Conservation (phyloP, 2,329 filamentous ascomycete species). For the Mycosphaerelloides madeirae region DNA sequence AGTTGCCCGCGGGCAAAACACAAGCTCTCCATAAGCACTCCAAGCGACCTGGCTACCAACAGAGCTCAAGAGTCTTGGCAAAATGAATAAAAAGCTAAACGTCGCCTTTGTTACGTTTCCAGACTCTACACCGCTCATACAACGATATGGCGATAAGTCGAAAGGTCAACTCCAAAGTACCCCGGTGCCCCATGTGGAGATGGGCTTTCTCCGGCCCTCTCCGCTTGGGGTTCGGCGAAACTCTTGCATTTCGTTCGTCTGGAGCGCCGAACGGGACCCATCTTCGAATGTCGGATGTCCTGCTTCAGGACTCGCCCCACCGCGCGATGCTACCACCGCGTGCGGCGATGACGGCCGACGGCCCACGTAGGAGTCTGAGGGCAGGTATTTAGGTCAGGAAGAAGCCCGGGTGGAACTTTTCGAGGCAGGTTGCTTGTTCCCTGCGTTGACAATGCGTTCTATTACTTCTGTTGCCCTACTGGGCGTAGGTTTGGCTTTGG, state of each 20-base stretch:
- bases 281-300: background rate
- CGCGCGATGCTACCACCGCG: background rate
- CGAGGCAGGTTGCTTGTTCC: constrained; percentile 1
- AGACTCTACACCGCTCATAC: background rate
- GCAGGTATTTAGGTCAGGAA: constrained; percentile 1
- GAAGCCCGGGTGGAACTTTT: background rate
- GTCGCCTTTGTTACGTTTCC: background rate
- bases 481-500: constrained; percentile 7
- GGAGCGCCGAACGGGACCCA: constrained; percentile 7
- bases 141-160: background rate
- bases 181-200: background rate
- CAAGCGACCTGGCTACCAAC: background rate
- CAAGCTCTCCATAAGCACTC: background rate
- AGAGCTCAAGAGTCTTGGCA: background rate
- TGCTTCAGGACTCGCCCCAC: background rate
- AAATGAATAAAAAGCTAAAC: background rate
- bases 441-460: constrained; percentile 10
- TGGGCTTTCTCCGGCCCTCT: background rate
- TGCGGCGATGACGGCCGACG: background rate
- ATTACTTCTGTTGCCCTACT: constrained; percentile 7
- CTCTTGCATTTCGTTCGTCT: background rate
- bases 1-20: background rate
- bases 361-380: background rate
- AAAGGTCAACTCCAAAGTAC: background rate
- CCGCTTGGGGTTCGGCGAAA: constrained; percentile 6